phyloP scores from a whole-genome alignment of 2,329 filamentous ascomycete species.

The Aureobasidium pullulans region DNA sequence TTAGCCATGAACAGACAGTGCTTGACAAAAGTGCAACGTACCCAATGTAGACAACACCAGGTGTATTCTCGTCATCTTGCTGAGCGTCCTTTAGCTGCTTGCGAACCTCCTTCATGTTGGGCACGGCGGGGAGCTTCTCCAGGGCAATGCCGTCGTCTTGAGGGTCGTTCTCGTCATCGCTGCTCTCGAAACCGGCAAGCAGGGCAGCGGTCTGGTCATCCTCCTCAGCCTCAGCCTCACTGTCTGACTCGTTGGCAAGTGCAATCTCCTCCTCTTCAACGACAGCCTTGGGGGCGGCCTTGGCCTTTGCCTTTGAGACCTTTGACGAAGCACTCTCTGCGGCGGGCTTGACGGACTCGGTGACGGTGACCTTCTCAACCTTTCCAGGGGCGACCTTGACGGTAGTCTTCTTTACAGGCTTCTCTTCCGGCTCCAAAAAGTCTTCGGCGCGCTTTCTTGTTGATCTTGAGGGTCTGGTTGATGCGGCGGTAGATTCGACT shows the following conservation, averaged over 20 bases:
- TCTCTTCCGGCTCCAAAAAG: conserved; percentile 15
- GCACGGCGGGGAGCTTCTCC: conserved; percentile 29
- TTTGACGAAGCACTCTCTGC: conserved; percentile 6
- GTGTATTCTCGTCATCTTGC: conserved; percentile 45
- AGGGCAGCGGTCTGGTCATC: conserved; percentile 45
- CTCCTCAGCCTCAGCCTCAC: conserved; percentile 27
- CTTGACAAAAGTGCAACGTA: conserved; percentile 26
- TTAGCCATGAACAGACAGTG: neutral
- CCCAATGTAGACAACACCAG: conserved; percentile 83
- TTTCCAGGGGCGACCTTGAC: conserved; percentile 4
- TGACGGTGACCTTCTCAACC: conserved; percentile 7
- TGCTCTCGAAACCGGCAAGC: conserved; percentile 44
- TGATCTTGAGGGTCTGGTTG: conserved; percentile 13
- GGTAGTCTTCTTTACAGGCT: conserved; percentile 12
- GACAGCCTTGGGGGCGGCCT: conserved; percentile 11
- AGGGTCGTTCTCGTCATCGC: conserved; percentile 33
- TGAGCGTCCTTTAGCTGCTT: conserved; percentile 44
- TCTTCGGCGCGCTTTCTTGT: conserved; percentile 16
- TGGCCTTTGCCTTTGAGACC: conserved; percentile 12
- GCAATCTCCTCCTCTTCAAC: conserved; percentile 18
- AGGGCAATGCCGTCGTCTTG: conserved; percentile 32
- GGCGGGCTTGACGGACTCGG: neutral
- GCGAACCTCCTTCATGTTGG: conserved; percentile 25
- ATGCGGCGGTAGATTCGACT: neutral
- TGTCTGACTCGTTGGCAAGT: conserved; percentile 19